These are phyloP conservation scores for Paraglomus brasilianum DNA, from an alignment of 192 early-diverging fungal species.

Conservation along the genomic window DNA sequence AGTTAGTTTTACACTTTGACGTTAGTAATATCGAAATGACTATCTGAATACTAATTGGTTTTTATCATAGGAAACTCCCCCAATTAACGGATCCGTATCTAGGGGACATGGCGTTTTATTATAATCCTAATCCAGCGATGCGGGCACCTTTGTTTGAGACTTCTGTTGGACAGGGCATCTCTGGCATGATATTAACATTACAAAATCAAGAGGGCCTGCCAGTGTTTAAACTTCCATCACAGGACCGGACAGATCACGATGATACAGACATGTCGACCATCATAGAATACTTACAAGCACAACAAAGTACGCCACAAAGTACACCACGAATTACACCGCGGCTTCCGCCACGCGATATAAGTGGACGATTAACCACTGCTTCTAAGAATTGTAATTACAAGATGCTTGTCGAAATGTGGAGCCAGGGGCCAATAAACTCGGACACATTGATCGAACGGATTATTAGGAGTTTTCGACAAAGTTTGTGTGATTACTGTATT, in stretches of 20 bases:
- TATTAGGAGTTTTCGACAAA: conserved; percentile 48
- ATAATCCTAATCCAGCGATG: conserved; percentile 43
- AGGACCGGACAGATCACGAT: conserved; percentile 29
- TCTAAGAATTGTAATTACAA: conserved; percentile 30
- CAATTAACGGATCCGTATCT: conserved; percentile 36
- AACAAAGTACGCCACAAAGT: not conserved
- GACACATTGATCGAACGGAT: conserved; percentile 41
- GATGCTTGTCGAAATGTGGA: conserved; percentile 53
- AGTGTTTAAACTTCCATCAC: conserved; percentile 35
- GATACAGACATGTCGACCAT: conserved; percentile 37
- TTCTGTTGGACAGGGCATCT: conserved; percentile 51
- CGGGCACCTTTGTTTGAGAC: conserved; percentile 43
- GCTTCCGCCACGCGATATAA: conserved; percentile 8
- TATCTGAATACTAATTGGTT: not conserved
- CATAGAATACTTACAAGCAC: conserved; percentile 13
- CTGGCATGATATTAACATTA: conserved; percentile 52
- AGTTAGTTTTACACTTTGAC: not conserved
- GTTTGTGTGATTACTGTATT: conserved; percentile 56
- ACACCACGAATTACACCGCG: too few relatives aligned
- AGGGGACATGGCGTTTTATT: conserved; percentile 53
- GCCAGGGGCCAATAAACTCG: conserved; percentile 44
- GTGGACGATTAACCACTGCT: conserved; percentile 1
- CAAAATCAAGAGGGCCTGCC: conserved; percentile 41
- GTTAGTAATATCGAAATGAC: not conserved
- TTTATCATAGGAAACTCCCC: not conserved